Evolutionary conservation across 768 basidiomycete genomes (phyloP).

Genomic region (Xerocomus potaroensis): DNA sequence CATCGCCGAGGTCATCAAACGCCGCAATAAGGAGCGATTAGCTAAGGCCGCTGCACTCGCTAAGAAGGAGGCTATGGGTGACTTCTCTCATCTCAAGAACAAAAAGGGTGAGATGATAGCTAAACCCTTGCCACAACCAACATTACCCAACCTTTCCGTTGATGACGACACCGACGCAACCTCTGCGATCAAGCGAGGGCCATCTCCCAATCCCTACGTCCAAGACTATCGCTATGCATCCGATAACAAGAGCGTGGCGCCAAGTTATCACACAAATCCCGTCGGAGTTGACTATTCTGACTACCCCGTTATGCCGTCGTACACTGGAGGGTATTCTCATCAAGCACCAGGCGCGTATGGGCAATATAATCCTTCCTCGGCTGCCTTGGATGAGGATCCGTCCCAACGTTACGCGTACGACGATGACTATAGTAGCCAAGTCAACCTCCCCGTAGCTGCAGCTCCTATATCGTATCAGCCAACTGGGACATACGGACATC

Average conservation of each 20-base stretch:
- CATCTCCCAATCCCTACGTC: slow-evolving; percentile 50
- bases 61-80: slow-evolving; percentile 88
- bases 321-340: slow-evolving; percentile 59
- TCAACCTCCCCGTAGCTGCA: slow-evolving; percentile 53
- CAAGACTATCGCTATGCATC: slow-evolving; percentile 53
- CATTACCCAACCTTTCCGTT: slow-evolving; percentile 86
- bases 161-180: slow-evolving; percentile 65
- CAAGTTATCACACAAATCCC: slow-evolving; percentile 33
- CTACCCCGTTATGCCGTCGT: slow-evolving; percentile 73
- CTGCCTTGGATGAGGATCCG: slow-evolving; percentile 53
- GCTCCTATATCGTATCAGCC: slow-evolving; percentile 54
- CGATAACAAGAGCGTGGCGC: slow-evolving; percentile 42
- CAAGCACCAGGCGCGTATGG: slow-evolving; percentile 47
- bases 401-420: slow-evolving; percentile 48
- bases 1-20: slow-evolving; percentile 89
- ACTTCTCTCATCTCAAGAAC: slow-evolving; percentile 88
- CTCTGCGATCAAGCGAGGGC: slow-evolving; percentile 53
- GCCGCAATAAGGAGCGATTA: slow-evolving; percentile 81
- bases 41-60: slow-evolving; percentile 77
- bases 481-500: slow-evolving; percentile 16
- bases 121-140: slow-evolving; percentile 88
- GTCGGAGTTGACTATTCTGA: slow-evolving; percentile 42
- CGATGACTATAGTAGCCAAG: slow-evolving; percentile 65
- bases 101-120: slow-evolving; percentile 82
- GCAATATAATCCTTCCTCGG: slow-evolving; percentile 57